phyloP scores from a whole-genome alignment of 2,329 filamentous ascomycete genomes.

The Ceratocystis huliohia region DNA sequence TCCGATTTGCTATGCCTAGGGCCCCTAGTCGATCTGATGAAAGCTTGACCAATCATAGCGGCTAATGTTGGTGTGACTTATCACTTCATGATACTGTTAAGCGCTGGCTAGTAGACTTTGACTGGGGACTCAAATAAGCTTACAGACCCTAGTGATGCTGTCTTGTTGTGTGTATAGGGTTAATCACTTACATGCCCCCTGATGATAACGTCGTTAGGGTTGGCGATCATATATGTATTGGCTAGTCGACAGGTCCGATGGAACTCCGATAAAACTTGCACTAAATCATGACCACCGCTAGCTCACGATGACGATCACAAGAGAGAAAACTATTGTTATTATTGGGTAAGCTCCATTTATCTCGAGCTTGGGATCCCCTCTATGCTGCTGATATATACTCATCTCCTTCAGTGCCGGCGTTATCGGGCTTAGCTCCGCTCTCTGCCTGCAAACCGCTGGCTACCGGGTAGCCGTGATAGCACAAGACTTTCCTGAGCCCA shows the following conservation, averaged over 20 bases:
- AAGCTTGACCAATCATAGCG: neutral
- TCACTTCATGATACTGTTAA: neutral
- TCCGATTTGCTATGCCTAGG: neutral
- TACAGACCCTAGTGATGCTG: neutral
- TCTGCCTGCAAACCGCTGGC: slow-evolving; percentile 33
- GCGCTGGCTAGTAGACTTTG: neutral
- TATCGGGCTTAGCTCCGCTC: slow-evolving; percentile 38
- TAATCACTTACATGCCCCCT: neutral
- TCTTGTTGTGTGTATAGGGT: neutral
- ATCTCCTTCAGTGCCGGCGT: slow-evolving; percentile 37
- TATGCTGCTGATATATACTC: neutral
- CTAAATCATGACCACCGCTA: neutral
- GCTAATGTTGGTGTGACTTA: neutral
- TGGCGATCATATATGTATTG: no score
- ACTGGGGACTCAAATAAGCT: neutral
- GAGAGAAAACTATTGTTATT: neutral
- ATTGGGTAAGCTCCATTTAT: neutral
- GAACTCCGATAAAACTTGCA: neutral
- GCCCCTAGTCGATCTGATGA: neutral
- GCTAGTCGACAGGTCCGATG: neutral
- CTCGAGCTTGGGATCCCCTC: neutral
- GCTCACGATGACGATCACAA: neutral
- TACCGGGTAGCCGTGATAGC: slow-evolving; percentile 35
- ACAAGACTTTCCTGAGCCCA: slow-evolving; percentile 36
- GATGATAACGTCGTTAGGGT: neutral